Evolutionary conservation across 2,329 filamentous ascomycete genomes (phyloP).

Genomic region (Xylaria sp.): DNA sequence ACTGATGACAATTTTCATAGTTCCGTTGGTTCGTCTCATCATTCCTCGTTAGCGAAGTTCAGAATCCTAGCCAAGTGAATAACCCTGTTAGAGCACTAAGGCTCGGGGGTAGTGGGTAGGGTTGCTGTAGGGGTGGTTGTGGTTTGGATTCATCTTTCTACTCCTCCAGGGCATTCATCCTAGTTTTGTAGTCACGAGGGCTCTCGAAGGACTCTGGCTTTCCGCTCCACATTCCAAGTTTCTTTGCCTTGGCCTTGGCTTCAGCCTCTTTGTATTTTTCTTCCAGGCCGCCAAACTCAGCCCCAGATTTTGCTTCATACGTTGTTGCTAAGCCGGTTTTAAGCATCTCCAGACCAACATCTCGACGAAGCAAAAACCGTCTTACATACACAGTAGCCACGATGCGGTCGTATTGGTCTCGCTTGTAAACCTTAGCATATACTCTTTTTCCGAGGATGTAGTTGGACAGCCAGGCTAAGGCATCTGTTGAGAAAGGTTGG

Average conservation of each 20-base stretch:
- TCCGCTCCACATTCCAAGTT: slow-evolving; percentile 79
- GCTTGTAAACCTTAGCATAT: slow-evolving; percentile 81
- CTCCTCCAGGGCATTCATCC: slow-evolving; percentile 52
- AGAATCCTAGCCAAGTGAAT: not conserved
- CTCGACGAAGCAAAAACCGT: slow-evolving; percentile 72
- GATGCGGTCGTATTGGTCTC: slow-evolving; percentile 92
- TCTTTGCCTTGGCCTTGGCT: slow-evolving; percentile 70
- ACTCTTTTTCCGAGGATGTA: slow-evolving; percentile 79
- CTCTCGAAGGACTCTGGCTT: slow-evolving; percentile 76
- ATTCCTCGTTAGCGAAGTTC: slow-evolving; percentile 16
- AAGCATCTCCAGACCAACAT: slow-evolving; percentile 92
- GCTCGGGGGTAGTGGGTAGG: not conserved
- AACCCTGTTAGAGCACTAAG: not conserved
- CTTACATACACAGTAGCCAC: slow-evolving; percentile 86
- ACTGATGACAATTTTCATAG: not conserved
- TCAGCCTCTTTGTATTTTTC: slow-evolving; percentile 73
- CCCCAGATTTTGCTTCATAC: slow-evolving; percentile 91
- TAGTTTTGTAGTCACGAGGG: slow-evolving; percentile 85
- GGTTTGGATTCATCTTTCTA: slow-evolving; percentile 36
- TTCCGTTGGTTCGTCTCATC: not conserved
- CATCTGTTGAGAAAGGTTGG: slow-evolving; percentile 85
- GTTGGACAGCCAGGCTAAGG: slow-evolving; percentile 79
- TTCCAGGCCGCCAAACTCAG: slow-evolving; percentile 83
- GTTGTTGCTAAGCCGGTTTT: slow-evolving; percentile 85
- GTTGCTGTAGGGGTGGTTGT: slow-evolving; percentile 10